These are phyloP conservation scores for Verbascum thapsus DNA, from an alignment of 257 asterid species.

Conservation along the genomic window DNA sequence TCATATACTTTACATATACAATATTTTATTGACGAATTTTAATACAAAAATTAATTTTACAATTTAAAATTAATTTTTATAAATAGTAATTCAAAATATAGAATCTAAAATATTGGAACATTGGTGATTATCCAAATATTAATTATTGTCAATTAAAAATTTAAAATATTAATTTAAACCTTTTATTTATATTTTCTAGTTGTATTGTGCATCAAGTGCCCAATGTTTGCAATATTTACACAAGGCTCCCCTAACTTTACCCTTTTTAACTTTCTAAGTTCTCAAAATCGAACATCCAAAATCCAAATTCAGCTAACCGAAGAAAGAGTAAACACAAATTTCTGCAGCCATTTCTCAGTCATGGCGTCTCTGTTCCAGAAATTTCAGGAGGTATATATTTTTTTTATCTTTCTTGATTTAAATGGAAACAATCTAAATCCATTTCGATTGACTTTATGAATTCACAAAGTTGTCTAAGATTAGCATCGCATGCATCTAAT, in stretches of 20 bases:
- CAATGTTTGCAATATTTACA: slow-evolving; percentile 22
- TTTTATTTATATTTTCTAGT: too few relatives aligned
- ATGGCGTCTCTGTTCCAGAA: slow-evolving; percentile 61
- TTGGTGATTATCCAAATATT: too few relatives aligned
- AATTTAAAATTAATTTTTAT: too few relatives aligned
- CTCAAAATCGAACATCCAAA: slow-evolving; percentile 1
- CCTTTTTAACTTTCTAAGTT: slow-evolving; percentile 6
- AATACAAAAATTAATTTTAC: too few relatives aligned
- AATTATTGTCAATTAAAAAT: too few relatives aligned
- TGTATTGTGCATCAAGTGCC: slow-evolving; percentile 18
- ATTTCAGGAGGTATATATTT: slow-evolving; percentile 55
- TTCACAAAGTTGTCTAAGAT: slow-evolving; percentile 18
- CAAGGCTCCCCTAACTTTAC: slow-evolving; percentile 2
- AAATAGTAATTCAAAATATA: too few relatives aligned
- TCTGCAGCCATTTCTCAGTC: slow-evolving; percentile 27
- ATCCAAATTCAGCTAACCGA: slow-evolving; percentile 3
- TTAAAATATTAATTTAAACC: too few relatives aligned
- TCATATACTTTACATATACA: too few relatives aligned
- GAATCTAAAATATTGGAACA: too few relatives aligned
- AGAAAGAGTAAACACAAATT: slow-evolving; percentile 19
- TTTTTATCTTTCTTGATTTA: not conserved
- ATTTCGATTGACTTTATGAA: slow-evolving; percentile 10
- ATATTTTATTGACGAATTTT: too few relatives aligned
- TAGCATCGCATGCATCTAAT: slow-evolving; percentile 9
- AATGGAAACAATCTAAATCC: not conserved